Conservation (phyloP, 176 grass and related monocot genomes). For the Bolboschoenus planiculmis region DNA sequence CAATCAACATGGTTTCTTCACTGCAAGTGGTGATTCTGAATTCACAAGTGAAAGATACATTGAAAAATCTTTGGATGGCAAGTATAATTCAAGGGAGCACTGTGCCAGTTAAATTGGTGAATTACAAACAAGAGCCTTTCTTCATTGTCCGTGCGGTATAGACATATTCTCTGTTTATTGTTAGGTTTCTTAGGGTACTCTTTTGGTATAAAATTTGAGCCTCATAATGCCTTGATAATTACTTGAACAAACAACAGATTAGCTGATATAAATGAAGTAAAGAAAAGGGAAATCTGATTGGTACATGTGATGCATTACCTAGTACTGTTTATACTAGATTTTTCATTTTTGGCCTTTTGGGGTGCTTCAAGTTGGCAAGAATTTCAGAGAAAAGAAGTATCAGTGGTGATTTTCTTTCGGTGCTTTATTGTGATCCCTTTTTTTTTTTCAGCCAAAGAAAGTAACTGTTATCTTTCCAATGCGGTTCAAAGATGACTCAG, state of each 20-base stretch:
- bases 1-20: constrained; percentile 48
- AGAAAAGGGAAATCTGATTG: neutral
- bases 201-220: neutral
- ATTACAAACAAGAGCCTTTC: constrained; percentile 66
- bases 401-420: neutral
- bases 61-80: constrained; percentile 37
- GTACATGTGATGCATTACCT: neutral
- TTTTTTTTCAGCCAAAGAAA: constrained; percentile 42
- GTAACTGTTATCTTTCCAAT: constrained; percentile 65
- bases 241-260: neutral
- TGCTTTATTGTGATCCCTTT: neutral
- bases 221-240: neutral
- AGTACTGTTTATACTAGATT: neutral
- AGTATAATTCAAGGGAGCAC: constrained; percentile 25
- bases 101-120: constrained; percentile 54
- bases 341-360: neutral
- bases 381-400: neutral
- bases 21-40: constrained; percentile 56
- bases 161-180: neutral
- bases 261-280: neutral
- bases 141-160: constrained; percentile 76
- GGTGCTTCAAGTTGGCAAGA: neutral
- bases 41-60: constrained; percentile 60
- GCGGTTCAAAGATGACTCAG: constrained; percentile 80
- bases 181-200: neutral